phyloP scores from a whole-genome alignment of 179 eudicot genomes.

The Heliamphora pulchella region DNA sequence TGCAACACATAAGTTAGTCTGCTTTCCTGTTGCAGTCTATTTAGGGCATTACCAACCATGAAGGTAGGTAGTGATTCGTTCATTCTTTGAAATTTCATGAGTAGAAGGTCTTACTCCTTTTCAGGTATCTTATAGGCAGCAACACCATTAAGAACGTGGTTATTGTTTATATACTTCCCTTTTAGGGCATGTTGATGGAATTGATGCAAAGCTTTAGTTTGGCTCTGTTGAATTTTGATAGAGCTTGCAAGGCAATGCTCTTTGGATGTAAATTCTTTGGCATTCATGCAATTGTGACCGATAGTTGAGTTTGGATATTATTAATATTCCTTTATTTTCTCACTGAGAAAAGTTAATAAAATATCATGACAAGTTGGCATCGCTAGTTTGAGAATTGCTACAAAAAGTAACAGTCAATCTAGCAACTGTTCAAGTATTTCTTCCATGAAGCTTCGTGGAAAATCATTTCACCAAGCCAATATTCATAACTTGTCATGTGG shows the following conservation, averaged over 20 bases:
- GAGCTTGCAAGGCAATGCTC: not conserved
- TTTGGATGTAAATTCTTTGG: not conserved
- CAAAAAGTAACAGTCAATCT: not conserved
- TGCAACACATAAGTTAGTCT: not conserved
- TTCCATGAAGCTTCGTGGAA: slow-evolving; percentile 4
- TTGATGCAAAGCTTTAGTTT: not conserved
- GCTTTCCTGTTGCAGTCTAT: not conserved
- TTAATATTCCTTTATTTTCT: not conserved
- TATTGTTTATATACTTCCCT: not conserved
- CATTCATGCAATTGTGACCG: not conserved
- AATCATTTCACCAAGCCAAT: not conserved
- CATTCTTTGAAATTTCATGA: not conserved
- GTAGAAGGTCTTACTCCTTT: not conserved
- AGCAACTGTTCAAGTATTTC: not conserved
- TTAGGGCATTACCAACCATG: not conserved
- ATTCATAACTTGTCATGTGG: not conserved
- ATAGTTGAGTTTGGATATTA: not conserved
- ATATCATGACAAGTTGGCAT: not conserved
- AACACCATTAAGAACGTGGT: not conserved
- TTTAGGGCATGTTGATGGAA: not conserved
- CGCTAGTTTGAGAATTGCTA: not conserved
- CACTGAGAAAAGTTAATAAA: not conserved
- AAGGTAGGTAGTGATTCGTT: not conserved
- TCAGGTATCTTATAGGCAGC: not conserved
- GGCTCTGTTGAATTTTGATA: not conserved